Evolutionary conservation across 1,139 yeast species (phyloP).

Genomic region (Candida sp.): DNA sequence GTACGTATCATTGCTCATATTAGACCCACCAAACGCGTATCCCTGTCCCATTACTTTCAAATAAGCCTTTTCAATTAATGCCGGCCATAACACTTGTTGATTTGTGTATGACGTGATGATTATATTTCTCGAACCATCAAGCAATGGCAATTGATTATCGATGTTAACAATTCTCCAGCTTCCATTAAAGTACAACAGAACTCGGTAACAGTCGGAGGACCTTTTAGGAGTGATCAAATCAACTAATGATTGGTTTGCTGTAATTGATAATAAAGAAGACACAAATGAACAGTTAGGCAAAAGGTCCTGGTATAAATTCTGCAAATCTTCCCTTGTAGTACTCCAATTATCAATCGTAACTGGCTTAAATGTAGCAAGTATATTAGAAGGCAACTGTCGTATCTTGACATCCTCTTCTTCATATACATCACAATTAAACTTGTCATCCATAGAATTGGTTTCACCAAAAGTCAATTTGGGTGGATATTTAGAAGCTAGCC

Average conservation of each 20-base stretch:
- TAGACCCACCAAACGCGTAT: slow-evolving; percentile 70
- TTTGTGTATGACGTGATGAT: slow-evolving; percentile 40
- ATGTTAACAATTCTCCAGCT: slow-evolving; percentile 46
- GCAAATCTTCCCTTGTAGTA: slow-evolving; percentile 12
- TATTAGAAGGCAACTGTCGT: slow-evolving; percentile 14
- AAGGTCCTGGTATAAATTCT: slow-evolving; percentile 48
- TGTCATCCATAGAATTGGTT: slow-evolving; percentile 11
- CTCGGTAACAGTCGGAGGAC: slow-evolving; percentile 29
- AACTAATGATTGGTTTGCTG: slow-evolving; percentile 11
- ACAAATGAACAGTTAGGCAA: slow-evolving; percentile 78
- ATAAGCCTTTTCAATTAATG: slow-evolving; percentile 74
- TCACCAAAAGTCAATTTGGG: slow-evolving; percentile 28
- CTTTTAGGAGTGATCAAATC: slow-evolving; percentile 24
- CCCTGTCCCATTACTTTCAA: slow-evolving; percentile 59
- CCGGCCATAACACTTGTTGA: slow-evolving; percentile 56
- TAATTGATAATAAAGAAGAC: slow-evolving; percentile 53
- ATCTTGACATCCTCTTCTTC: slow-evolving; percentile 3
- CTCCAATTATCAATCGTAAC: slow-evolving; percentile 16
- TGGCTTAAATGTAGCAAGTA: slow-evolving; percentile 13
- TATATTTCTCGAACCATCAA: slow-evolving; percentile 17
- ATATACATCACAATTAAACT: slow-evolving; percentile 7
- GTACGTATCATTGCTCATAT: slow-evolving; percentile 72
- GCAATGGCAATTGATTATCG: slow-evolving; percentile 42
- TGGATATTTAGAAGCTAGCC: slow-evolving; percentile 46
- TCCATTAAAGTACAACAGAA: slow-evolving; percentile 54